Base-by-base conservation (phyloP, 495 filamentous ascomycete species). In the Hypoxylon intermedium region DNA sequence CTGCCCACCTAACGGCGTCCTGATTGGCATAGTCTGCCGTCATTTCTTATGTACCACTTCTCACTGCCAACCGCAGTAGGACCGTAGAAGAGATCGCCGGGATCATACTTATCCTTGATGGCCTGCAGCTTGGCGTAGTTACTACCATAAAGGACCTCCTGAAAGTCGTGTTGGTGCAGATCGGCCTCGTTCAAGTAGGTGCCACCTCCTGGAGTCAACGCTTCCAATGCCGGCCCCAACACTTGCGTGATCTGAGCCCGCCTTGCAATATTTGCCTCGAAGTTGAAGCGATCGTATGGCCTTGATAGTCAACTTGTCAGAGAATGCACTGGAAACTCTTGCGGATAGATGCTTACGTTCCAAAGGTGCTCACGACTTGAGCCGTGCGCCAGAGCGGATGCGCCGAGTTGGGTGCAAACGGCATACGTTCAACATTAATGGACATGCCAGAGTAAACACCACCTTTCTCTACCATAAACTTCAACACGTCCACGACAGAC, bases 61-160 rank as follows among this genome's bases (percentile, higher is more conserved):
- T 45, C 49, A 30, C 31, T 42, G 6, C 58, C 42, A 0, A 49
- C 41, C 0, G 13, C 77, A 6, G 23, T 9, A 5, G 2, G 18
- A 19, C 15, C 26, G 9, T 34, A 83, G 43, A 85, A 81, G 2
- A 81, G 26, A 31, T 65, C 59, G 9, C 68, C 67, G 0, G 82
- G 79, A 58, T 85, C 82, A 45, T 74, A 79, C 47, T 72, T 77
- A 24, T 73, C 58, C 74, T 85, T 85, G 33, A 83, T 74, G n/a
- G 54, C 13, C 12, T 71, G 56, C 20, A 84, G 60, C 9, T 51
- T 61, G 0, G 53, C 49, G 50, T 81, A 83, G 31, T 75, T 77
- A 1, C 9, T 44, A 5, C 83, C 82, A 41, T 76, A 85, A 18
- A 69, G 69, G 18, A 12, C 55, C 16, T 63, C 23, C 52, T 72